phyloP scores from a whole-genome alignment of 2,329 filamentous ascomycete species.

The Pseudocercospora cruenta region DNA sequence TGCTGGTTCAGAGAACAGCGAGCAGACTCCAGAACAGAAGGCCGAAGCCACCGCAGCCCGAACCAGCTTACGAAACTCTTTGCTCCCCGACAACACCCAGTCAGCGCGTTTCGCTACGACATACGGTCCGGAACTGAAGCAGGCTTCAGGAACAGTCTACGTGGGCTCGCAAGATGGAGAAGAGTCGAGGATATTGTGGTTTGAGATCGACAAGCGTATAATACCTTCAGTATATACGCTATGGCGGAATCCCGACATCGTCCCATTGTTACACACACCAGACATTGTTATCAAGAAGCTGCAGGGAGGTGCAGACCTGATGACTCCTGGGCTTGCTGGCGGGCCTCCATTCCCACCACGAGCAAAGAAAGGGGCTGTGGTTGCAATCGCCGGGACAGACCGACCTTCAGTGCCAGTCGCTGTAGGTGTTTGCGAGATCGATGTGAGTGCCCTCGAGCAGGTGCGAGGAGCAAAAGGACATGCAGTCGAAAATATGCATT shows the following conservation, averaged over 20 bases:
- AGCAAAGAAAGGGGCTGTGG: slow-evolving; percentile 63
- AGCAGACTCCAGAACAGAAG: slow-evolving; percentile 48
- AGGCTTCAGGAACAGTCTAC: slow-evolving; percentile 67
- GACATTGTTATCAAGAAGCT: slow-evolving; percentile 65
- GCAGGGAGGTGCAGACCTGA: slow-evolving; percentile 67
- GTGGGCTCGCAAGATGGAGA: slow-evolving; percentile 61
- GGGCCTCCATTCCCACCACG: slow-evolving; percentile 65
- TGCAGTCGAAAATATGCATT: slow-evolving; percentile 68
- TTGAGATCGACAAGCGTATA: slow-evolving; percentile 62
- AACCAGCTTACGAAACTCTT: slow-evolving; percentile 59
- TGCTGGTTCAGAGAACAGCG: slow-evolving; percentile 29
- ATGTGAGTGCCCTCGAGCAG: slow-evolving; percentile 58
- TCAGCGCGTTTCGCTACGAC: slow-evolving; percentile 69
- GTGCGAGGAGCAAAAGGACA: slow-evolving; percentile 66
- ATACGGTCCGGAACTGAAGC: slow-evolving; percentile 62
- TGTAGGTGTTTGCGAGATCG: slow-evolving; percentile 67
- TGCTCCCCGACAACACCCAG: slow-evolving; percentile 66
- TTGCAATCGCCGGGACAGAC: slow-evolving; percentile 65
- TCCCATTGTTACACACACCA: slow-evolving; percentile 67
- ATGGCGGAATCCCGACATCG: slow-evolving; percentile 64
- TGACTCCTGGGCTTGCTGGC: slow-evolving; percentile 68
- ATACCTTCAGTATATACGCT: slow-evolving; percentile 65
- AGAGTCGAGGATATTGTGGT: slow-evolving; percentile 67
- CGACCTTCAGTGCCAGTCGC: slow-evolving; percentile 64
- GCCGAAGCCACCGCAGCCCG: slow-evolving; percentile 49